phyloP scores from a whole-genome alignment of 2,329 filamentous ascomycete genomes.

The Ceratocystis smalleyi region DNA sequence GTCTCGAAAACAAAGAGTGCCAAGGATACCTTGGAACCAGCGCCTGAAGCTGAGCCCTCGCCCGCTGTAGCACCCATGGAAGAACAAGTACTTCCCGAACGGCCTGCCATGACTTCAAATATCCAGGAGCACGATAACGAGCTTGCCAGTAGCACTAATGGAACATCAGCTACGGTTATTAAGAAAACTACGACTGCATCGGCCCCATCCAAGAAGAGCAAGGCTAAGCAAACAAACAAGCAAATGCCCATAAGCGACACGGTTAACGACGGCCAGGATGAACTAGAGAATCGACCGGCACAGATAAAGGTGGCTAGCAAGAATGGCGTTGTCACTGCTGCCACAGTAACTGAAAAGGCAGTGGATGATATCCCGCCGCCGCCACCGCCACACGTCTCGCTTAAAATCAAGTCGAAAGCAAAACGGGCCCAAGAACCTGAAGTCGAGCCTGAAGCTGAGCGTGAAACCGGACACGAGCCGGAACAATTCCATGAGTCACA shows the following conservation, averaged over 20 bases:
- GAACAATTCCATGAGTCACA: constrained; percentile 1
- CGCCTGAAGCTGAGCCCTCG: constrained; percentile 18
- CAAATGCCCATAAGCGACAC: neutral
- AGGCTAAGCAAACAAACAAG: constrained; percentile 17
- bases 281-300: neutral
- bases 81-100: neutral
- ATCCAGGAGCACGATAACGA: constrained; percentile 20
- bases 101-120: neutral
- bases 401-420: neutral
- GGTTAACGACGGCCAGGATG: neutral
- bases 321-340: neutral
- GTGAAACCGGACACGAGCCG: neutral
- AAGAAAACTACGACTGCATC: constrained; percentile 22
- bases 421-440: neutral
- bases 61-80: neutral
- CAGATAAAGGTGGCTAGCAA: constrained; percentile 11
- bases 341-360: neutral
- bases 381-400: neutral
- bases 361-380: constrained; percentile 1
- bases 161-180: constrained; percentile 30
- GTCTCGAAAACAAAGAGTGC: constrained; percentile 34
- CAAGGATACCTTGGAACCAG: constrained; percentile 27
- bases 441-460: neutral
- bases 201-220: constrained; percentile 21
- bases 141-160: constrained; percentile 28